Evolutionary conservation across 495 filamentous ascomycete genomes (phyloP), one percentile per base, ranked within the genome.

Genomic region (Neurospora pannonica): DNA sequence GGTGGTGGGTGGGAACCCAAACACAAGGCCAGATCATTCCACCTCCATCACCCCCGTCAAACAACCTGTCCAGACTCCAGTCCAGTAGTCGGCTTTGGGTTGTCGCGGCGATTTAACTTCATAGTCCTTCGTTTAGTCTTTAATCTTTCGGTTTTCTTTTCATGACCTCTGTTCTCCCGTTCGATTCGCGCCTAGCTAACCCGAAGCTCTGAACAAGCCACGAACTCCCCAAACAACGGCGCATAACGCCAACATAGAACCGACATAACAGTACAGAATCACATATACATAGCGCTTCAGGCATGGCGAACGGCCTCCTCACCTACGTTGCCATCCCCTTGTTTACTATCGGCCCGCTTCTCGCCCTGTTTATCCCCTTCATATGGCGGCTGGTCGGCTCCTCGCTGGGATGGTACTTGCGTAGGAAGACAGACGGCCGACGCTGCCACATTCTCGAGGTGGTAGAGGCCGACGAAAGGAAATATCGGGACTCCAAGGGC

Each of bases 351-450:
- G 75, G 75, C 40, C 77, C 79, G 60, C 71, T 86, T n/a, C 31
- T 81, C 7, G 72, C 79, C 48, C 72, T 82, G 70, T 75, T 79
- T 42, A 34, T 81, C 11, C 82, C 83, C 36, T 74, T 82, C 21
- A 71, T 83, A 38, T 83, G 86, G 70, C 77, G 75, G 34, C 75
- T 81, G 36, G n/a, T 84, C 0, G 89, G 87, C 60, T 78, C 82
- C 6, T 76, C 82, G 24, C 79, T 90, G 24, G 93, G 92, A 72
- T 91, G 88, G 88, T 87, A 88, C 78, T 85, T 95, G 73, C 85
- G 87, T 70, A 89, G 86, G 78, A 89, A 89, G 77, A 93, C 92
- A 3, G 88, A 88, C 36, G 89, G 89, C 77, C 88, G 85, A 36
- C 85, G 92, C 34, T 83, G 87, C 42, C 87, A 90, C 76, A 85